A percentile compares a stretch with the other conserved stretches of the same genome.
Conservation (phyloP, 2,329 filamentous ascomycete species). For the Domatiomyces catenatus region DNA sequence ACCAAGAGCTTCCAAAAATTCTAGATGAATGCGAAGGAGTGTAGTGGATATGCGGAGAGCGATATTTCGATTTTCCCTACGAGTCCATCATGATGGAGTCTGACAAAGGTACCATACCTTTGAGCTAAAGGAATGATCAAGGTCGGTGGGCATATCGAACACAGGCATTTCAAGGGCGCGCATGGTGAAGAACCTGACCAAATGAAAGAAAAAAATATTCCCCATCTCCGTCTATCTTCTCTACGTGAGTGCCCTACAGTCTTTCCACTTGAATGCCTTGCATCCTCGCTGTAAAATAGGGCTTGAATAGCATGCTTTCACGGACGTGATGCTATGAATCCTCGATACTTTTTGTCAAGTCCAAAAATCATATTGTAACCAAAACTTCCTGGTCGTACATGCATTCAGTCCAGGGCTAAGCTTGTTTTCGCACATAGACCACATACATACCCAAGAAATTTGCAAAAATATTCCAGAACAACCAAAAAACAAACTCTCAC, state of each 20-base stretch:
- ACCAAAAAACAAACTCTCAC: background rate
- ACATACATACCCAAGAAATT: too few species aligned
- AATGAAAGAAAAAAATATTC: background rate
- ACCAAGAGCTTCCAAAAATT: conserved; percentile 99
- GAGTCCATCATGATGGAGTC: background rate
- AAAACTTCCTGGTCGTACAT: too few species aligned
- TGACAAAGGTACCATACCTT: background rate
- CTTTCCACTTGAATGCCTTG: background rate
- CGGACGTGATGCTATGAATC: too few species aligned
- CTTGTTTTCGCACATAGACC: too few species aligned
- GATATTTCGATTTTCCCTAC: conserved; percentile 15
- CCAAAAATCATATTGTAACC: background rate
- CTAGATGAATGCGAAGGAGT: conserved; percentile 41
- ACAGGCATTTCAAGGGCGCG: background rate
- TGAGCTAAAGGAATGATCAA: background rate
- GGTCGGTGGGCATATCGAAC: background rate
- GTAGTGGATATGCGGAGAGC: conserved; percentile 11
- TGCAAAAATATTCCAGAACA: background rate
- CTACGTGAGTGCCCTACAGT: background rate
- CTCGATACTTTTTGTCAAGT: background rate
- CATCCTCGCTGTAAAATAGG: background rate
- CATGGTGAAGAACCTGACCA: background rate
- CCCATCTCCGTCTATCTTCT: background rate
- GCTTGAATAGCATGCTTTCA: too few species aligned
- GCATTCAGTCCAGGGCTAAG: too few species aligned